These are phyloP conservation scores for Pistacia atlantica DNA, from an alignment of 345 rosid species.

Conservation along the genomic window DNA sequence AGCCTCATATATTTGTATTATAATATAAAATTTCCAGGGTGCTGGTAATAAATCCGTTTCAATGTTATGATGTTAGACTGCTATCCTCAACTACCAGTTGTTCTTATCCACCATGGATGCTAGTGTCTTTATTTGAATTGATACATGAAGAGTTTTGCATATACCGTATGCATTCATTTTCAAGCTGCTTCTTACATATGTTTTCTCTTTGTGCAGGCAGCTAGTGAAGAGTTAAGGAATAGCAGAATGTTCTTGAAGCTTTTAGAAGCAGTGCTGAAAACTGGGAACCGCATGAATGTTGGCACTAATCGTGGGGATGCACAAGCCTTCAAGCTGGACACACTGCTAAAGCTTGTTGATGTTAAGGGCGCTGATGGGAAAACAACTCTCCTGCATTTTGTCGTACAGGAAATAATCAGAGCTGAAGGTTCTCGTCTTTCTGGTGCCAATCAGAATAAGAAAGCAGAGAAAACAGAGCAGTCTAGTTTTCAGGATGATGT, in stretches of 20 bases:
- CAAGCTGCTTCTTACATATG: constrained; percentile 10
- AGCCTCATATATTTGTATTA: too few relatives aligned
- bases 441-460: constrained; percentile 31
- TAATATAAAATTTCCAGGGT: background rate
- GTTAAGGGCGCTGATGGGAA: constrained; percentile 88
- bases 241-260: constrained; percentile 89
- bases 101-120: background rate
- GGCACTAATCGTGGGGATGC: constrained; percentile 97
- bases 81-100: background rate
- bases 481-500: constrained; percentile 59
- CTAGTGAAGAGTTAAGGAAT: constrained; percentile 74
- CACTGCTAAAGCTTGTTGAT: constrained; percentile 83
- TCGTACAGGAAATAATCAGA: constrained; percentile 84
- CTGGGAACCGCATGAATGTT: constrained; percentile 93
- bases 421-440: constrained; percentile 74
- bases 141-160: background rate
- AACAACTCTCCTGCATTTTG: constrained; percentile 88
- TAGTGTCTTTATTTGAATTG: background rate
- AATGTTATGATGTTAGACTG: background rate
- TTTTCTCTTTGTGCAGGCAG: constrained; percentile 48
- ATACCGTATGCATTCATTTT: constrained; percentile 12
- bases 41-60: background rate
- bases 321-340: constrained; percentile 94
- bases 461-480: constrained; percentile 38
- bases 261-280: constrained; percentile 88